phyloP scores from a whole-genome alignment of 352 stramenopile species.

The Phytophthora lateralis region DNA sequence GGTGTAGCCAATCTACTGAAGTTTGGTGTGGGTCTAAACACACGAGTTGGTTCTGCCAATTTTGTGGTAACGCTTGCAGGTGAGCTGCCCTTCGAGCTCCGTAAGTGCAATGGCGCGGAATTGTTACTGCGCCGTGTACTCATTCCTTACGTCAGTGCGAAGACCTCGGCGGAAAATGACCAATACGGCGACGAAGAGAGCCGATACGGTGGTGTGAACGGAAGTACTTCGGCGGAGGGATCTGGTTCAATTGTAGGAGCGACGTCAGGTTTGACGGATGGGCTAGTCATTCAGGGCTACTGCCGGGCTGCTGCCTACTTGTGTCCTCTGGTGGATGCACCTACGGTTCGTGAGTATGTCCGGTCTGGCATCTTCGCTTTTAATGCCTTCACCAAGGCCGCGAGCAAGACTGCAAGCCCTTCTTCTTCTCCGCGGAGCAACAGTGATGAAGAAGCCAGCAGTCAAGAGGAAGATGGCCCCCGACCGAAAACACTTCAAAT shows the following conservation, averaged over 20 bases:
- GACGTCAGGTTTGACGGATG: constrained; percentile 51
- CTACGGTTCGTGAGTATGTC: constrained; percentile 61
- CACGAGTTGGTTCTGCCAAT: constrained; percentile 77
- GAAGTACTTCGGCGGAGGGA: constrained; percentile 11
- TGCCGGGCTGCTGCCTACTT: constrained; percentile 77
- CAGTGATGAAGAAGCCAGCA: constrained; percentile 17
- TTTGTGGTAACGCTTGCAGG: constrained; percentile 72
- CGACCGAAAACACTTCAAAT: constrained; percentile 15
- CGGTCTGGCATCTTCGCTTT: constrained; percentile 71
- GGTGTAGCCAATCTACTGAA: constrained; percentile 64
- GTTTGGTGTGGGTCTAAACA: constrained; percentile 84
- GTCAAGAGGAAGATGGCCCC: constrained; percentile 2
- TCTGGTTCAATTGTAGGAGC: constrained; percentile 12
- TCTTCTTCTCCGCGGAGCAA: constrained; percentile 18
- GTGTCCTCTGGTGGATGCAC: constrained; percentile 57
- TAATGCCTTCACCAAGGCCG: constrained; percentile 19
- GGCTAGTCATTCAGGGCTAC: constrained; percentile 75
- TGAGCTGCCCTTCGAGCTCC: constrained; percentile 75
- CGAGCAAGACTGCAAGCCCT: constrained; percentile 7
- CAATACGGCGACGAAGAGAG: constrained; percentile 70
- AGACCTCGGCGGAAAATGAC: constrained; percentile 72
- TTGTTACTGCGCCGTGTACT: constrained; percentile 59
- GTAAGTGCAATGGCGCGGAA: constrained; percentile 66
- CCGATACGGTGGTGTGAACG: constrained; percentile 42
- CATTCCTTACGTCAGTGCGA: constrained; percentile 59